These are phyloP conservation scores for Lepidium africanum DNA, from an alignment of 345 rosid species.

Conservation along the genomic window DNA sequence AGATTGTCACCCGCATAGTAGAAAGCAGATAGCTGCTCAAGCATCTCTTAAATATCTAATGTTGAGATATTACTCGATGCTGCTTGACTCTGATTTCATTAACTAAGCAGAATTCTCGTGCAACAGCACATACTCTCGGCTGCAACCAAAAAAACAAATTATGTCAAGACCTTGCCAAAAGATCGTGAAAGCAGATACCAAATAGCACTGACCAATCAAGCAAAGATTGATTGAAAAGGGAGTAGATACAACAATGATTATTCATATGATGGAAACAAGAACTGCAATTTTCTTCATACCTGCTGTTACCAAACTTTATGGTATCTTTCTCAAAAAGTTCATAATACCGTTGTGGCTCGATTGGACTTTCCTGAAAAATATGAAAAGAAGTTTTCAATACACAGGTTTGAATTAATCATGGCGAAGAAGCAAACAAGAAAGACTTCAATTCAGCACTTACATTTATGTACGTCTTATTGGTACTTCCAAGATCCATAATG, in stretches of 20 bases:
- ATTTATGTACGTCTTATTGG: constrained; percentile 83
- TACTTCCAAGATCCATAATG: constrained; percentile 97
- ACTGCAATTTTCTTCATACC: constrained; percentile 35
- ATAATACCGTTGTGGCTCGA: constrained; percentile 86
- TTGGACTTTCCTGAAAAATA: constrained; percentile 61
- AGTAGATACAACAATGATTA: neutral
- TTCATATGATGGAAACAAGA: neutral
- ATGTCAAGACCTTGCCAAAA: neutral
- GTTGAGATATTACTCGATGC: neutral
- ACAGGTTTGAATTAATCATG: neutral
- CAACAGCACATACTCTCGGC: constrained; percentile 75
- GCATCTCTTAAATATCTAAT: neutral
- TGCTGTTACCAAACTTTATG: constrained; percentile 90
- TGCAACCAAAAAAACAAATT: constrained; percentile 31
- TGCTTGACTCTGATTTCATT: neutral
- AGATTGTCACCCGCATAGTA: neutral
- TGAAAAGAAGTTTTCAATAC: constrained; percentile 8
- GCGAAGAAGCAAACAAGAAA: neutral
- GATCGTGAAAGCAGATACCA: neutral
- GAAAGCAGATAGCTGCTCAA: neutral
- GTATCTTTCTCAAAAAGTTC: constrained; percentile 94
- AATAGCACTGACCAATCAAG: neutral
- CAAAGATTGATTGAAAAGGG: neutral
- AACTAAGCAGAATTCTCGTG: constrained; percentile 64
- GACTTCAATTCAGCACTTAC: constrained; percentile 39